Evolutionary conservation across 495 filamentous ascomycete species (phyloP), one percentile per base, ranked within the genome.

Genomic region (Xylaria flabelliformis): DNA sequence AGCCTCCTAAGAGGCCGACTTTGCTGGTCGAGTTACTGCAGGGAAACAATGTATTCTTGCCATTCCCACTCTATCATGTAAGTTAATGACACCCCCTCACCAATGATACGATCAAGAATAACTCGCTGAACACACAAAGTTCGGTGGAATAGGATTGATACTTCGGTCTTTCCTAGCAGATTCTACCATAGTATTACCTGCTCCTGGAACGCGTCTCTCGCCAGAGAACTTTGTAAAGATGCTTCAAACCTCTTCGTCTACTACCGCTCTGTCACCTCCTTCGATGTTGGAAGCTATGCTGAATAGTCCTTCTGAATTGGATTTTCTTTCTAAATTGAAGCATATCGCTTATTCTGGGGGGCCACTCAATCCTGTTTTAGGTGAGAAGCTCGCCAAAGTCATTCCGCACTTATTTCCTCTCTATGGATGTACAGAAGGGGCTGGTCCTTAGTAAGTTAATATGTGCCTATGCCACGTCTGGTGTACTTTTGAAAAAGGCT

Each of bases 391-490:
- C 21, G 73, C 76, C 8, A 32, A 74, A 42, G n/a, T 77, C n/a
- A 70, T 75, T 12, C 75, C 73, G 26, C 76, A 78, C 46, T 55
- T 78, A 4, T 78, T 76, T 50, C 73, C 73, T 26, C 46, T 76
- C 3, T 75, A 76, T 64, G 76, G 76, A 1, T 76, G 73, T 21
- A 78, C 76, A 8, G 76, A 78, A 66, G 76, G 74, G n/a, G 76
- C 71, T 5, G 65, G 76, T 12, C 46, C 67, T 51, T 75, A 72
- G 68, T 70, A 70, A 15, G 68, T 70, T 9, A 15, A 34, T 8
- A 5, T 15, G 5, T 51, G 55, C 36, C 39, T 29, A n/a, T 51
- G 13, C 26, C 10, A 32, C 6, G 13, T 13, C 36, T 42, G 1
- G 32, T 1, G 5, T 13, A 21, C 2, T 15, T 32, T 41, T 70